Evolutionary conservation across 176 grass and related monocot species (phyloP).

Genomic region (Musa schizocarpa): DNA sequence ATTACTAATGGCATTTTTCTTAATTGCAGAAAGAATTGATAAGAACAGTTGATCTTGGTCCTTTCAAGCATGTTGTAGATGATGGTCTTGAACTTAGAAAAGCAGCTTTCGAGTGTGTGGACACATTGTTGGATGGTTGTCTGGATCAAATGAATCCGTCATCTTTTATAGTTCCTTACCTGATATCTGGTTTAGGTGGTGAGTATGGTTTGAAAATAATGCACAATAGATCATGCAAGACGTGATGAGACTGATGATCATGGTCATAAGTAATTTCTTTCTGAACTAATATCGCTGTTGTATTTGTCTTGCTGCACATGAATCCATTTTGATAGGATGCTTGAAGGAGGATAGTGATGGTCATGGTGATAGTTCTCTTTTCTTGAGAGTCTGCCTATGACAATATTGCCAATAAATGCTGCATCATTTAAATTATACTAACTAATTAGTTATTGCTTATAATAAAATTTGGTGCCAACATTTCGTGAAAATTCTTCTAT

Average conservation of each 20-base stretch:
- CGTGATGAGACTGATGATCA: not conserved
- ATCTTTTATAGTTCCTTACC: slow-evolving; percentile 75
- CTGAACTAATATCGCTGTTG: not conserved
- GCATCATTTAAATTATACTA: no score
- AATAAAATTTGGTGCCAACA: not conserved
- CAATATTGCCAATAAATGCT: not conserved
- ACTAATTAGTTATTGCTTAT: not conserved
- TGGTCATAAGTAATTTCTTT: not conserved
- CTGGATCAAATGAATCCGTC: slow-evolving; percentile 92
- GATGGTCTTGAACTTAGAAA: slow-evolving; percentile 88
- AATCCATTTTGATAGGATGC: not conserved
- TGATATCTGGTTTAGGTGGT: slow-evolving; percentile 81
- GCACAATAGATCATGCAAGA: not conserved
- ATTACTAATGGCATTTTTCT: slow-evolving; percentile 4
- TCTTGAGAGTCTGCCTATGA: slow-evolving; percentile 1
- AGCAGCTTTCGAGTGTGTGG: slow-evolving; percentile 90
- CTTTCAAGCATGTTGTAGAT: slow-evolving; percentile 90
- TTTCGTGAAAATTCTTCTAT: not conserved
- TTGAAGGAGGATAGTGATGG: not conserved
- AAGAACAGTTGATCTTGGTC: slow-evolving; percentile 83
- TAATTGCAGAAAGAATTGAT: slow-evolving; percentile 69
- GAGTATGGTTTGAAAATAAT: slow-evolving; percentile 9
- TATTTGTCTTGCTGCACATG: not conserved
- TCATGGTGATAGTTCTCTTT: not conserved
- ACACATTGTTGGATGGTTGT: slow-evolving; percentile 80